Conservation (phyloP, 228 moss, liverwort and hornwort genomes). For the Sphagnum magellanicum region DNA sequence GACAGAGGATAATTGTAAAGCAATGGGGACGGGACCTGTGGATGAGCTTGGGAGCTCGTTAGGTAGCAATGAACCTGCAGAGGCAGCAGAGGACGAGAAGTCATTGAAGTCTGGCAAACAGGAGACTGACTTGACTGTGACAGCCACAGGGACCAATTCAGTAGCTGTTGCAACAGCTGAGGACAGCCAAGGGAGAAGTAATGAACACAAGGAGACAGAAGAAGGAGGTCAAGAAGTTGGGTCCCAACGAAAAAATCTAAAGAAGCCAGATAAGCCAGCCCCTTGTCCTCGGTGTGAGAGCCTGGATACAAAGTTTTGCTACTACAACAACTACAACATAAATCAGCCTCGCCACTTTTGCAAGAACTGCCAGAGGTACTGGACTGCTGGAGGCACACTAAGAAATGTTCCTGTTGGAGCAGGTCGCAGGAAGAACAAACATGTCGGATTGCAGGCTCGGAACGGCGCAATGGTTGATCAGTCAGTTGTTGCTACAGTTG, state of each 20-base stretch:
- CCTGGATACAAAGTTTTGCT: conserved; percentile 39
- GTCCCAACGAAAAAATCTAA: conserved; percentile 16
- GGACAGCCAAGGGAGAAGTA: neutral
- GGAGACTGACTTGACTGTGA: conserved; percentile 5
- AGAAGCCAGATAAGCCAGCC: conserved; percentile 29
- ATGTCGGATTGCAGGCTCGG: conserved; percentile 26
- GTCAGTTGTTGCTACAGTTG: conserved; percentile 1
- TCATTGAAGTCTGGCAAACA: conserved; percentile 14
- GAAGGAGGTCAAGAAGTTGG: conserved; percentile 11
- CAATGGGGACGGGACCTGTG: neutral
- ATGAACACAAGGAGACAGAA: conserved; percentile 1
- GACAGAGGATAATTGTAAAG: neutral
- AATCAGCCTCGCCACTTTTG: conserved; percentile 41
- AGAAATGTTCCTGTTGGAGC: conserved; percentile 39
- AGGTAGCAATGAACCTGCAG: neutral
- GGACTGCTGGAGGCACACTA: conserved; percentile 39
- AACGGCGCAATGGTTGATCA: conserved; percentile 12
- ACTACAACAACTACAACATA: conserved; percentile 44
- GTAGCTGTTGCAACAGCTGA: neutral
- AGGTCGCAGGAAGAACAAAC: conserved; percentile 37
- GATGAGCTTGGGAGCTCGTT: conserved; percentile 1
- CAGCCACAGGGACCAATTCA: neutral
- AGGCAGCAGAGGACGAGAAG: conserved; percentile 21
- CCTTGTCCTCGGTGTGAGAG: conserved; percentile 37
- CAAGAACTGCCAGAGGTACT: conserved; percentile 37